Evolutionary conservation across 2,329 filamentous ascomycete species (phyloP).

Genomic region (Colletotrichum nymphaeae): DNA sequence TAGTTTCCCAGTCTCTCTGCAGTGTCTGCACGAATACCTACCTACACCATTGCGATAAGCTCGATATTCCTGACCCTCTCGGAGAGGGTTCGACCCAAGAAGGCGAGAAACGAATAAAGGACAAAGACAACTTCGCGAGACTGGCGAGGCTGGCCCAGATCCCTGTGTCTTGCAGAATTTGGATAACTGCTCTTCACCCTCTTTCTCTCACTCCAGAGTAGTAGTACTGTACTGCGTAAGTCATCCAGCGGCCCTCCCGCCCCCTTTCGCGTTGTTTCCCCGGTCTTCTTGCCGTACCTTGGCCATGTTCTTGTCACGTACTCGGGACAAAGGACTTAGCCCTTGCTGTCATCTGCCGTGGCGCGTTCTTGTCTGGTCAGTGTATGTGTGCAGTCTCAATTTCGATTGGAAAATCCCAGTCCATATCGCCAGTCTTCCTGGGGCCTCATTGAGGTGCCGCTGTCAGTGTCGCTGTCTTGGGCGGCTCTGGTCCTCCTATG

Average conservation of each 20-base stretch:
- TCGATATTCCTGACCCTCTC: not conserved
- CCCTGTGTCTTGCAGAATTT: not conserved
- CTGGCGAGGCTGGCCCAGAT: not conserved
- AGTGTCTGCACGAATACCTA: not conserved
- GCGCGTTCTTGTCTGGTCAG: not conserved
- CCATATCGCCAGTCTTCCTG: too few species aligned
- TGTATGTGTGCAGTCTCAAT: not conserved
- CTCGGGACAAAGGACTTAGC: conserved; percentile 28
- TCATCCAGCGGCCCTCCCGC: conserved; percentile 1
- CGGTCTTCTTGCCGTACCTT: conserved; percentile 5
- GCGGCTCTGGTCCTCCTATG: not conserved
- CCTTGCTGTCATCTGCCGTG: conserved; percentile 18
- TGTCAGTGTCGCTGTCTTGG: not conserved
- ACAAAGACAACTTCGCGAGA: not conserved
- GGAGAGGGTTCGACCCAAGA: not conserved
- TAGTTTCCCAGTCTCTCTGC: not conserved
- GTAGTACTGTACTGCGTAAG: conserved; percentile 3
- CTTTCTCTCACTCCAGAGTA: not conserved
- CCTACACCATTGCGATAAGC: not conserved
- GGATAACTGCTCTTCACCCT: not conserved
- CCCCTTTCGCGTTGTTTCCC: conserved; percentile 26
- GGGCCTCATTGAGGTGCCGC: not conserved
- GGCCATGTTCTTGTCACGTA: conserved; percentile 27
- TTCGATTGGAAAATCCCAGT: not conserved
- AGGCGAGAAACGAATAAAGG: not conserved